Evolutionary conservation across 2,329 filamentous ascomycete genomes (phyloP), one percentile per base, ranked within the genome.

Genomic region (Calonectria multiphialidica): DNA sequence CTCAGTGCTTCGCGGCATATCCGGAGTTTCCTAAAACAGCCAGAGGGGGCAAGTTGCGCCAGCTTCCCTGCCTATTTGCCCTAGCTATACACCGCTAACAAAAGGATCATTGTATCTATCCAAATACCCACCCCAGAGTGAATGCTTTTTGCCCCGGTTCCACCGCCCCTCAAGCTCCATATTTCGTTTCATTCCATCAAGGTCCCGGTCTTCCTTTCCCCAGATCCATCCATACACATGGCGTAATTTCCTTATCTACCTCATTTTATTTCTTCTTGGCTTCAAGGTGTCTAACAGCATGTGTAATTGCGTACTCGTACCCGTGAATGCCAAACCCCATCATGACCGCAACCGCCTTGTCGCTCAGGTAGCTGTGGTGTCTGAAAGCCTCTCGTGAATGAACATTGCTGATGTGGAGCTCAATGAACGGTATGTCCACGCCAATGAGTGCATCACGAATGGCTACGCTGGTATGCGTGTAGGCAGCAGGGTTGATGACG

Each of bases 391-490:
- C 93, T n/a, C 93, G 83, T 28, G 90, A 88, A 81, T 95, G 93
- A 5, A 94, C 88, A 81, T 95, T 95, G 72, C 87, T 91, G 50
- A 95, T 88, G 81, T 95, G 93, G 25, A 94, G 82, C 84, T 95
- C 93, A 61, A 95, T 85, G 76, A 95, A 95, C 0, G 93, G 93
- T 33, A 95, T 90, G 9, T 86, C 86, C 0, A 94, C 91, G 2
- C 90, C 92, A 0, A 91, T 80, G 42, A 95, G 83, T 0, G 93
- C 93, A 81, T 95, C 93, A 18, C 93, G 87, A 69, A 95, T 86
- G 1, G 91, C 92, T 1, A 95, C 91, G 76, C 90, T 93, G 0
- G 93, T 94, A 81, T 95, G 93, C 2, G 93, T 95, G 75, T 91
- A 90, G 0, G 88, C 93, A 2, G 90, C 93, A 0, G 93, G 91